Conservation (phyloP, 352 stramenopile genomes). For the Phytopythium delawarense region DNA sequence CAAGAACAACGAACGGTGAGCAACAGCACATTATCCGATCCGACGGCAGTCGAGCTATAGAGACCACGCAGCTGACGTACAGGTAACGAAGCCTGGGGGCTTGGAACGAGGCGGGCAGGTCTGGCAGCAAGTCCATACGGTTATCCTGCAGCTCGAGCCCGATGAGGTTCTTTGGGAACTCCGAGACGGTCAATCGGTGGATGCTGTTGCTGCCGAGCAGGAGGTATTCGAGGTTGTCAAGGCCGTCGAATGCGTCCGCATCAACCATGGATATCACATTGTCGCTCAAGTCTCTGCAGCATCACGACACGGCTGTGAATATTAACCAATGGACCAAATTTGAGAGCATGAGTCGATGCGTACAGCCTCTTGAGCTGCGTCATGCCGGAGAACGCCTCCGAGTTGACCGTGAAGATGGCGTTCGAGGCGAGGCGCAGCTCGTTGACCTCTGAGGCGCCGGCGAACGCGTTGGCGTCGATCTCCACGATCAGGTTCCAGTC, state of each 20-base stretch:
- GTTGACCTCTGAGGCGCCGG: slow-evolving; percentile 34
- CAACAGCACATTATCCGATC: background rate
- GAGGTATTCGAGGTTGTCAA: slow-evolving; percentile 39
- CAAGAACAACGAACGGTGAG: background rate
- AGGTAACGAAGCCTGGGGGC: slow-evolving; percentile 34
- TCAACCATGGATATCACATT: slow-evolving; percentile 69
- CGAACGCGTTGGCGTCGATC: slow-evolving; percentile 39
- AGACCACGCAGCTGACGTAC: slow-evolving; percentile 23
- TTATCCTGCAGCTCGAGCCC: slow-evolving; percentile 49
- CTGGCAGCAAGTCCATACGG: slow-evolving; percentile 47
- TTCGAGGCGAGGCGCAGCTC: slow-evolving; percentile 52
- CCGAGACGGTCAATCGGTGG: slow-evolving; percentile 33
- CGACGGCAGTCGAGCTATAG: background rate
- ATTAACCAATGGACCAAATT: background rate
- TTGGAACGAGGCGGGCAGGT: slow-evolving; percentile 26
- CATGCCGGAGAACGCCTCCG: slow-evolving; percentile 52
- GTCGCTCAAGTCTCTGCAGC: slow-evolving; percentile 50
- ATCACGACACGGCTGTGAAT: background rate
- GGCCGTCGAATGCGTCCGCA: slow-evolving; percentile 36
- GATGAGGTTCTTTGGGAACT: slow-evolving; percentile 35
- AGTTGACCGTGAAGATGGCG: slow-evolving; percentile 57
- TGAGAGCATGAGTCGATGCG: slow-evolving; percentile 6
- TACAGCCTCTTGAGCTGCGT: slow-evolving; percentile 42
- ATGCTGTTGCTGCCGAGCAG: slow-evolving; percentile 46
- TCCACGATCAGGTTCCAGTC: slow-evolving; percentile 60